Conservation (phyloP, 2,329 filamentous ascomycete species). For the Phaeosphaeria sp. region DNA sequence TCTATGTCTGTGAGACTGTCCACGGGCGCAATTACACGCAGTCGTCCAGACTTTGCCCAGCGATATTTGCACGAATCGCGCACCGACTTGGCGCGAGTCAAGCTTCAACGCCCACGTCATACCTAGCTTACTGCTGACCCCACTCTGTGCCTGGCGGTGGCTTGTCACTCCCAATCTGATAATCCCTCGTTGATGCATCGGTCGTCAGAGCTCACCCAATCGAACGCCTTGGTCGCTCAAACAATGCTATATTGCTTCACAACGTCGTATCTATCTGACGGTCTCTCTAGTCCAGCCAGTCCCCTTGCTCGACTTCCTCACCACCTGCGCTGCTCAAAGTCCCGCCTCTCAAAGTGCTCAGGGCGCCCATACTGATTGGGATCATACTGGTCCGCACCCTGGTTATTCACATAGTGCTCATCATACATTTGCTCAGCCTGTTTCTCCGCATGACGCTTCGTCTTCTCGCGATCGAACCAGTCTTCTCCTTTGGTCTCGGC, state of each 20-base stretch:
- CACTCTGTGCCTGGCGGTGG: not conserved
- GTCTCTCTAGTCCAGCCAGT: too few species aligned
- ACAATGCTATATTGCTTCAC: too few species aligned
- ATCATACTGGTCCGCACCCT: conserved; percentile 54
- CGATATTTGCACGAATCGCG: conserved; percentile 13
- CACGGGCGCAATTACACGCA: not conserved
- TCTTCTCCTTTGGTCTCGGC: conserved; percentile 63
- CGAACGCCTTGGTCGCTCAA: too few species aligned
- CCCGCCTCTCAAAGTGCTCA: conserved; percentile 34
- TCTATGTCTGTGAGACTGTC: not conserved
- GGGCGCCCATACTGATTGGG: conserved; percentile 51
- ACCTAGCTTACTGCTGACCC: not conserved
- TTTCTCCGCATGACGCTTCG: conserved; percentile 54
- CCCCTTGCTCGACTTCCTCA: not conserved
- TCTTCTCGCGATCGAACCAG: conserved; percentile 56
- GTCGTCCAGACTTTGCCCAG: not conserved
- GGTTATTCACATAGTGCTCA: conserved; percentile 53
- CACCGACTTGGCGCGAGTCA: conserved; percentile 10
- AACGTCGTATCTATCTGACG: too few species aligned
- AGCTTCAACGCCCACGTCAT: conserved; percentile 14
- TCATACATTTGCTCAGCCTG: conserved; percentile 57
- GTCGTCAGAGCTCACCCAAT: not conserved
- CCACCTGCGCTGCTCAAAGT: conserved; percentile 29
- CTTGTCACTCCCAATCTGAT: not conserved
- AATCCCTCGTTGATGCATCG: not conserved